Percentiles rank a stretch among this genome's conserved stretches.
Conservation (phyloP, 371 early-diverging fungal genomes). For the Dinochytrium kinnereticum region DNA sequence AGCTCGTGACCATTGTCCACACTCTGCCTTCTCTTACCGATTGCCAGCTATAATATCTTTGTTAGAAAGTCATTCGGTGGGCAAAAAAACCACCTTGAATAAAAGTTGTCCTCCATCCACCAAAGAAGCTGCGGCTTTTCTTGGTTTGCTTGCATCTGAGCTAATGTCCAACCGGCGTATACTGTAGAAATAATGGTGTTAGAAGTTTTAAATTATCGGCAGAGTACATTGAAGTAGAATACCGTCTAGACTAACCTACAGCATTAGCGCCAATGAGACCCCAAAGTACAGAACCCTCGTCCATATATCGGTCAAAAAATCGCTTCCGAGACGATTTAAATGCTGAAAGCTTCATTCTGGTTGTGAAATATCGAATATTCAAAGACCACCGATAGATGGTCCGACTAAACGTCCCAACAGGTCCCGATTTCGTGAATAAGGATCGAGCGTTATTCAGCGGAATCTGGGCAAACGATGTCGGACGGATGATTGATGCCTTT, state of each 20-base stretch:
- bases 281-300: constrained; percentile 26
- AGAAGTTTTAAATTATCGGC: no score
- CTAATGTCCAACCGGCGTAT: constrained; percentile 41
- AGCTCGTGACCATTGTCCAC: constrained; percentile 47
- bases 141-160: constrained; percentile 18
- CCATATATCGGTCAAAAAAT: not conserved
- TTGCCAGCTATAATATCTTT: constrained; percentile 24
- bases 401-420: not conserved
- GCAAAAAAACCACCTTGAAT: constrained; percentile 15
- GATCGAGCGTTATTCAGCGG: not conserved
- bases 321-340: not conserved
- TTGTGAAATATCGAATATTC: not conserved
- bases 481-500: not conserved
- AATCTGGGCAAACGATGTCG: not conserved
- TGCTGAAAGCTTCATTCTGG: not conserved
- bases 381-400: not conserved
- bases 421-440: not conserved
- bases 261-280: constrained; percentile 40
- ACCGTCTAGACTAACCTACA: constrained; percentile 24
- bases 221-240: no score
- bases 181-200: no score
- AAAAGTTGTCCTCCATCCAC: constrained; percentile 44
- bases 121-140: constrained; percentile 16
- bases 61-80: not conserved
- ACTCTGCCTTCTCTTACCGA: constrained; percentile 33